Conservation (phyloP, 768 basidiomycete genomes). For the Stropharia rugosoannulata region DNA sequence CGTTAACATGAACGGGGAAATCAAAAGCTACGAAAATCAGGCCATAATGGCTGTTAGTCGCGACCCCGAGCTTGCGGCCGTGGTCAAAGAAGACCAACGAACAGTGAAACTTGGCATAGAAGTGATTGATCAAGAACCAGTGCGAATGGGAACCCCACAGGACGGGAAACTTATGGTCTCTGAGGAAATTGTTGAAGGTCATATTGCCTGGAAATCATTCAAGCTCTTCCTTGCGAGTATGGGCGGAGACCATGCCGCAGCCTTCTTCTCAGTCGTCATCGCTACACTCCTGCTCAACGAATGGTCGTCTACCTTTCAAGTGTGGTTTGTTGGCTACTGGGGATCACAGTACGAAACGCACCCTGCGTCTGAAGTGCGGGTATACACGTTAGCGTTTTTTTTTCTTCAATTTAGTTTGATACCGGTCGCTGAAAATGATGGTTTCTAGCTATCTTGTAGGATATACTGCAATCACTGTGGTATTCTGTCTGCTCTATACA, state of each 20-base stretch:
- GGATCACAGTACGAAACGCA: slow-evolving; percentile 38
- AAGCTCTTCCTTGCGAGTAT: slow-evolving; percentile 35
- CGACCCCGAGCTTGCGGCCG: slow-evolving; percentile 32
- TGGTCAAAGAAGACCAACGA: slow-evolving; percentile 22
- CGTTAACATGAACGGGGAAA: slow-evolving; percentile 47
- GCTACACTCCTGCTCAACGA: slow-evolving; percentile 24
- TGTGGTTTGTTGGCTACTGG: slow-evolving; percentile 45
- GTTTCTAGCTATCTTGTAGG: not conserved
- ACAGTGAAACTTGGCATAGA: slow-evolving; percentile 14
- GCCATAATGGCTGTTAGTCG: slow-evolving; percentile 42
- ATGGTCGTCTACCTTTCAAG: slow-evolving; percentile 26
- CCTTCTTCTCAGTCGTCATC: slow-evolving; percentile 30
- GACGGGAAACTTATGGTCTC: slow-evolving; percentile 60
- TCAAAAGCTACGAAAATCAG: slow-evolving; percentile 43
- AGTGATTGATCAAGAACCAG: slow-evolving; percentile 16
- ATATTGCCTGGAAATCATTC: slow-evolving; percentile 24
- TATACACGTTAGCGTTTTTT: slow-evolving; percentile 15
- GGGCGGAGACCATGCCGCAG: slow-evolving; percentile 29
- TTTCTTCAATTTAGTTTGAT: not conserved
- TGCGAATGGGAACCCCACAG: slow-evolving; percentile 9
- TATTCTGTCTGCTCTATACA: not conserved
- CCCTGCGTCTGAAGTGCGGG: slow-evolving; percentile 29
- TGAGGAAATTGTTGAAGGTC: slow-evolving; percentile 53
- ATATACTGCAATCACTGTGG: not conserved
- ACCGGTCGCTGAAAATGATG: not conserved